Evolutionary conservation across 1,284 basidiomycete species (phyloP).

Genomic region (Leccinum subfulvum): DNA sequence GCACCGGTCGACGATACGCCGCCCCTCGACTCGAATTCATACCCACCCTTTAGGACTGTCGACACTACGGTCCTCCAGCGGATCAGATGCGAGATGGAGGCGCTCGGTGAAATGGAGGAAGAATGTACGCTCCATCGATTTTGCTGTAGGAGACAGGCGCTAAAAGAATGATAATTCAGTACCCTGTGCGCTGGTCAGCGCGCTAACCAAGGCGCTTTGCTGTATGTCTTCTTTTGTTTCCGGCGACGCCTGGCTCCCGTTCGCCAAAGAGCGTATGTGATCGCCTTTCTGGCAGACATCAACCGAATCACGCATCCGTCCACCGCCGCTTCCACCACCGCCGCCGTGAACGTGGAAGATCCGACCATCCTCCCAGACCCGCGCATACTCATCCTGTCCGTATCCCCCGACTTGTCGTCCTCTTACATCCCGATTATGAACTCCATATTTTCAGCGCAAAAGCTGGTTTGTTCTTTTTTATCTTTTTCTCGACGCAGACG

Average conservation of each 20-base stretch:
- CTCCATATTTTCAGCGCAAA: slow-evolving; percentile 98
- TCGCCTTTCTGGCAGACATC: slow-evolving; percentile 58
- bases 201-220: slow-evolving; percentile 86
- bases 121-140: slow-evolving; percentile 43
- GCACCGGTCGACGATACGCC: slow-evolving; percentile 38
- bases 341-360: slow-evolving; percentile 33
- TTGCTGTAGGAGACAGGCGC: background rate
- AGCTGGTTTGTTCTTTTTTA: slow-evolving; percentile 55
- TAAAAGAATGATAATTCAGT: slow-evolving; percentile 34
- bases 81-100: slow-evolving; percentile 61
- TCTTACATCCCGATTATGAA: slow-evolving; percentile 99
- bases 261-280: background rate
- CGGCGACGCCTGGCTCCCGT: background rate
- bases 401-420: slow-evolving; percentile 83
- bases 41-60: slow-evolving; percentile 78
- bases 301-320: slow-evolving; percentile 66
- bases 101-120: slow-evolving; percentile 44
- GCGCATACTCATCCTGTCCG: slow-evolving; percentile 88
- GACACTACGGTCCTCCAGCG: slow-evolving; percentile 65
- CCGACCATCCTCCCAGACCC: slow-evolving; percentile 62
- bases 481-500: background rate
- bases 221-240: slow-evolving; percentile 51
- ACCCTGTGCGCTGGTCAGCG: slow-evolving; percentile 79
- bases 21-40: slow-evolving; percentile 72
- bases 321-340: slow-evolving; percentile 27